Evolutionary conservation across 2,329 filamentous ascomycete species (phyloP).

Genomic region (Calycina herbarum): DNA sequence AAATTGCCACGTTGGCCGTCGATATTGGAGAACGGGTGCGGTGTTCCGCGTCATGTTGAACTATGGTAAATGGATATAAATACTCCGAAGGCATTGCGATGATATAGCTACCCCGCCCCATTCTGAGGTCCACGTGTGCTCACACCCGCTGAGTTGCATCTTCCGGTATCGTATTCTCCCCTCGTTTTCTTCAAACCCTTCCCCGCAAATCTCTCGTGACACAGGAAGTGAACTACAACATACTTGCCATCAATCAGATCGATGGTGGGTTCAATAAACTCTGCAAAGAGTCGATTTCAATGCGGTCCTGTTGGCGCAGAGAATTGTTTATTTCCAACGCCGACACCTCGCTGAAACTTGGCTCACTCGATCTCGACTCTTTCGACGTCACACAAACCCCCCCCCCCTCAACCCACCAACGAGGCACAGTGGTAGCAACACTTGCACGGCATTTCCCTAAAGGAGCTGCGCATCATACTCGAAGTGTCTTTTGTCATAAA

Average conservation of each 20-base stretch:
- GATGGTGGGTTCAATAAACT: background rate
- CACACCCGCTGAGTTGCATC: background rate
- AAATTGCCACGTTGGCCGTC: background rate
- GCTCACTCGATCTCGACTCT: background rate
- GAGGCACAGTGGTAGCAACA: background rate
- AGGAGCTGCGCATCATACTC: too few relatives aligned
- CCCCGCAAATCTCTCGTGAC: background rate
- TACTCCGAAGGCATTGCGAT: background rate
- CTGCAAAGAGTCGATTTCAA: background rate
- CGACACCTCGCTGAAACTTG: background rate
- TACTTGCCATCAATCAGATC: background rate
- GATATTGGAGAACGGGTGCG: background rate
- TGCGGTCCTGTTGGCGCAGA: background rate
- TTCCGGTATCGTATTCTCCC: background rate
- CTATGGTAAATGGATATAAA: background rate
- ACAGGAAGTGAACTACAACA: background rate
- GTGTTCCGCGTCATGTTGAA: background rate
- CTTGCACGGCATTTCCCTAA: background rate
- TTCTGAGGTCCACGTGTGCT: slow-evolving; percentile 1
- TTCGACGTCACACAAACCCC: background rate
- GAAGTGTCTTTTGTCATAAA: too few relatives aligned
- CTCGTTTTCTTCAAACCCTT: background rate
- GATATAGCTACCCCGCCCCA: background rate
- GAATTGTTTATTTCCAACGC: background rate
- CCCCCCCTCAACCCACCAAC: background rate